Percentiles rank a stretch among this genome's conserved stretches.
phyloP scores from a whole-genome alignment of 192 early-diverging fungal species.

The Lunasporangiospora selenospora region DNA sequence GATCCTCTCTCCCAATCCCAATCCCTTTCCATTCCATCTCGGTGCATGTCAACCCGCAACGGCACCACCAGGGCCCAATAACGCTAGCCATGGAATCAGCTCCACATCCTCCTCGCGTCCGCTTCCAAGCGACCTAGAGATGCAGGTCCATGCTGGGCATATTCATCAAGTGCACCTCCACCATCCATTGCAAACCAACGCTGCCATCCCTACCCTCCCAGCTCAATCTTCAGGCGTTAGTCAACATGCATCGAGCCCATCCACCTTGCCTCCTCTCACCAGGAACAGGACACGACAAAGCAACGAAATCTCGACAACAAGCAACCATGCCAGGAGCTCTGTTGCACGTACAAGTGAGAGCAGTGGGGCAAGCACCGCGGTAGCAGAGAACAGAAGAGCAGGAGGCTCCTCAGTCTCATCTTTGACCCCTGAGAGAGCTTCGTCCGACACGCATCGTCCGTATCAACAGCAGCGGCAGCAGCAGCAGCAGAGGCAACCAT shows the following conservation, averaged over 20 bases:
- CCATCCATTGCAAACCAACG: no score
- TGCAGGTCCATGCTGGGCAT: conserved; percentile 2
- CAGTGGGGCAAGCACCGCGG: neutral
- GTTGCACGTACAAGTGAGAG: neutral
- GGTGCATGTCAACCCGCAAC: neutral
- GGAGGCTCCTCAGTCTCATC: neutral
- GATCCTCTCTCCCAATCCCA: neutral
- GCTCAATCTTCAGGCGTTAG: no score
- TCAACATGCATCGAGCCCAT: no score
- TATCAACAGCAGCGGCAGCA: neutral
- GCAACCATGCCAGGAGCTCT: neutral
- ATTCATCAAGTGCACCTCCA: no score
- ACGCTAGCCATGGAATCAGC: neutral
- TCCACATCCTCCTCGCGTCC: conserved; percentile 5
- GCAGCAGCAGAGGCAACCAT: neutral
- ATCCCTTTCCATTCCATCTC: neutral
- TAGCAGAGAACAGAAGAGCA: neutral
- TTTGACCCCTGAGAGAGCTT: neutral
- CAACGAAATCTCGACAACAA: neutral
- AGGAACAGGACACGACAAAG: no score
- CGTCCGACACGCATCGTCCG: neutral
- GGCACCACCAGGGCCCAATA: neutral
- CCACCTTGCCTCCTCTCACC: no score
- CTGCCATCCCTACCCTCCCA: no score
- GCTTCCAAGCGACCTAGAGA: conserved; percentile 17